Conservation (phyloP, 768 basidiomycete species). For the Agrocybe praecox region DNA sequence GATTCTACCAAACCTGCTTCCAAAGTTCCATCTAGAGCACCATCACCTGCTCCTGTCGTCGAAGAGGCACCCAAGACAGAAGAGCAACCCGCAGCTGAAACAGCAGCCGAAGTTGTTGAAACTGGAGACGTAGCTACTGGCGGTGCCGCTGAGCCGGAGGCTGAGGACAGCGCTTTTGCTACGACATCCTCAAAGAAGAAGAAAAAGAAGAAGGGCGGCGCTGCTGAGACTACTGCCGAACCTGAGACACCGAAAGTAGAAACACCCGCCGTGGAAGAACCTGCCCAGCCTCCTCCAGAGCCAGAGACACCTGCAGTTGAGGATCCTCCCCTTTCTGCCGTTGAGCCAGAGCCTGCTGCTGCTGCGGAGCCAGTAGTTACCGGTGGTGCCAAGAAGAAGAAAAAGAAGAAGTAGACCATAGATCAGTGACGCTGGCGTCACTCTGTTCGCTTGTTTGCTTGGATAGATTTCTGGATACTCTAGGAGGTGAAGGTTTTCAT, state of each 20-base stretch:
- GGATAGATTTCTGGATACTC: not conserved
- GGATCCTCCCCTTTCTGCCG: not conserved
- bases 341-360: not conserved
- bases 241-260: not conserved
- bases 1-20: not conserved
- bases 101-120: not conserved
- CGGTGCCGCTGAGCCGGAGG: slow-evolving; percentile 5
- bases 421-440: not conserved
- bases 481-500: not conserved
- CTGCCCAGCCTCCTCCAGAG: not conserved
- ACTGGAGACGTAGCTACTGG: not conserved
- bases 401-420: slow-evolving; percentile 17
- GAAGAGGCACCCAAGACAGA: not conserved
- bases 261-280: not conserved
- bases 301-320: not conserved
- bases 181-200: slow-evolving; percentile 13
- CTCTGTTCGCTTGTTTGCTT: not conserved
- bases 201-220: slow-evolving; percentile 16
- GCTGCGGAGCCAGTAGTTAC: not conserved
- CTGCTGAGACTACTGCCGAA: not conserved
- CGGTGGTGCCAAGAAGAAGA: slow-evolving; percentile 13
- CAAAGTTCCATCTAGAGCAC: slow-evolving; percentile 8
- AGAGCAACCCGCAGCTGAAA: not conserved
- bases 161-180: slow-evolving; percentile 2
- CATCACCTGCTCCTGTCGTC: slow-evolving; percentile 4